A percentile compares a stretch with the other conserved stretches of the same genome.
These are phyloP conservation scores for Diaporthe longicolla DNA, from an alignment of 2,329 filamentous ascomycete genomes.

Conservation along the genomic window DNA sequence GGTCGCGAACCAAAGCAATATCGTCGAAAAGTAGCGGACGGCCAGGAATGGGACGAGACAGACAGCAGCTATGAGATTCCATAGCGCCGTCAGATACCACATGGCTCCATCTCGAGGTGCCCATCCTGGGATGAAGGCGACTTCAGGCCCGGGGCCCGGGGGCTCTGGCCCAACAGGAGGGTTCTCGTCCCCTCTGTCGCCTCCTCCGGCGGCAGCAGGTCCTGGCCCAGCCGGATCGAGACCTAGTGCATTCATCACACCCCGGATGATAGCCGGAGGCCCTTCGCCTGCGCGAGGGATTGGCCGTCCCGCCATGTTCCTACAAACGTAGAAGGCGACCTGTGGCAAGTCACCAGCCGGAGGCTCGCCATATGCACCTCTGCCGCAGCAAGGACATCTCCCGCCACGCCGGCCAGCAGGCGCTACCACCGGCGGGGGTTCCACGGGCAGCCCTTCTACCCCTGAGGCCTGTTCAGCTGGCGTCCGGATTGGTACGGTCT, in stretches of 20 bases:
- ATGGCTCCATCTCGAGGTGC: not conserved
- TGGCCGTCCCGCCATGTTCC: constrained; percentile 11
- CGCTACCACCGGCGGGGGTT: not conserved
- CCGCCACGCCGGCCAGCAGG: not conserved
- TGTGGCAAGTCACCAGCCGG: constrained; percentile 2
- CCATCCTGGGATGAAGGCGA: not conserved
- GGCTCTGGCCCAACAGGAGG: not conserved
- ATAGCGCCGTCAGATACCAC: constrained; percentile 8
- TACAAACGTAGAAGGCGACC: constrained; percentile 31
- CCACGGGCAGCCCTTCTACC: not conserved
- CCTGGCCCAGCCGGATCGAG: not conserved
- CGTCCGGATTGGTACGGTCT: not conserved
- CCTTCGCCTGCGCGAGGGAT: not conserved
- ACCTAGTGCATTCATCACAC: not conserved
- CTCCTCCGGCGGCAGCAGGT: not conserved
- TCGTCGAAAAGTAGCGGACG: not conserved
- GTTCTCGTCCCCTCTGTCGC: not conserved
- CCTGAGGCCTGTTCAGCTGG: not conserved
- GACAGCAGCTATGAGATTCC: not conserved
- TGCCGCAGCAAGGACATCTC: constrained; percentile 28
- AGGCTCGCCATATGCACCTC: constrained; percentile 4
- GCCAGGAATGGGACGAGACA: not conserved
- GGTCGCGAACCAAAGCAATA: not conserved
- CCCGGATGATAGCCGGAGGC: not conserved
- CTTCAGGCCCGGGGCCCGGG: not conserved